A percentile compares a stretch with the other conserved stretches of the same genome.
Conservation (phyloP, 495 filamentous ascomycete species). For the Terfezia boudieri region DNA sequence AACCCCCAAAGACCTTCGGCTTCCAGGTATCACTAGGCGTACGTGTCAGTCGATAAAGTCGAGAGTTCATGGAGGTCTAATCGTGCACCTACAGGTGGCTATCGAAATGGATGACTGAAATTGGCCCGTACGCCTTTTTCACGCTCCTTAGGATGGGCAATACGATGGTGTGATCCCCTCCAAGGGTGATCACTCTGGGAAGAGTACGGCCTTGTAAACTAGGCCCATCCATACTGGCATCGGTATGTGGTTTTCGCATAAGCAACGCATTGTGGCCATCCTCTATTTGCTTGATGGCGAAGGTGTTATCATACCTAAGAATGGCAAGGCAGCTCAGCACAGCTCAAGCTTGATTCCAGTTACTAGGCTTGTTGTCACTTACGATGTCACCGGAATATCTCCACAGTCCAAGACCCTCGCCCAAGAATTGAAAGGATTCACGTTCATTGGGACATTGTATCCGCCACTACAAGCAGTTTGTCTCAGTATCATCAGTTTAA, state of each 20-base stretch:
- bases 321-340: not conserved
- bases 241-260: conserved; percentile 28
- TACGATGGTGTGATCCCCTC: conserved; percentile 43
- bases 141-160: conserved; percentile 40
- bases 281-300: conserved; percentile 52
- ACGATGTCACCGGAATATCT: conserved; percentile 48
- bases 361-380: not conserved
- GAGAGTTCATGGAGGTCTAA: not conserved
- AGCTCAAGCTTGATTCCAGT: not conserved
- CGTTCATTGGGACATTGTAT: conserved; percentile 23
- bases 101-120: conserved; percentile 54
- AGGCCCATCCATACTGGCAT: conserved; percentile 26
- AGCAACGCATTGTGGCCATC: conserved; percentile 35
- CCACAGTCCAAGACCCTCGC: conserved; percentile 53
- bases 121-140: conserved; percentile 39
- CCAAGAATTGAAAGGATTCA: conserved; percentile 43
- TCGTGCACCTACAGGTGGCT: conserved; percentile 29
- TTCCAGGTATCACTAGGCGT: conserved; percentile 27
- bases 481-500: conserved; percentile 2
- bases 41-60: not conserved
- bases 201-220: conserved; percentile 30
- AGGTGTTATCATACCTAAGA: conserved; percentile 38
- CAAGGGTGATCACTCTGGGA: conserved; percentile 42
- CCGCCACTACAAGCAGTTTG: conserved; percentile 18
- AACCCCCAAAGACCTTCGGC: conserved; percentile 38